Conservation (phyloP, 1,284 basidiomycete species). For the Athelia psychrophila region DNA sequence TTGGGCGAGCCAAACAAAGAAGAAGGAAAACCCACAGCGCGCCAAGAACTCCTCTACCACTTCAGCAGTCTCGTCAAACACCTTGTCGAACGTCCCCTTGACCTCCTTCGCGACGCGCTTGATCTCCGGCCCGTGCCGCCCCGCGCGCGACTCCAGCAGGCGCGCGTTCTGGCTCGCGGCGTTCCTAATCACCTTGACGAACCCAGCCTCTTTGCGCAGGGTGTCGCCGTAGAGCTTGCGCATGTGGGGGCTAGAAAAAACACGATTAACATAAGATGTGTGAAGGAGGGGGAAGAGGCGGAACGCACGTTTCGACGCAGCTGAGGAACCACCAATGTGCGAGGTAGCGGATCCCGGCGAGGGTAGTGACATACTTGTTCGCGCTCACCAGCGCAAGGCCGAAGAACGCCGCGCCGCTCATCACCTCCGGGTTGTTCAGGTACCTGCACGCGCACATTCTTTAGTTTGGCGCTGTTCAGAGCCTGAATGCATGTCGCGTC, state of each 20-base stretch:
- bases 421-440: slow-evolving; percentile 92
- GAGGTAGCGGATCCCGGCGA: slow-evolving; percentile 85
- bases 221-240: slow-evolving; percentile 91
- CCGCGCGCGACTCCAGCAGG: slow-evolving; percentile 64
- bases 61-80: slow-evolving; percentile 88
- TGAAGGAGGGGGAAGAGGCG: slow-evolving; percentile 3
- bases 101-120: slow-evolving; percentile 85
- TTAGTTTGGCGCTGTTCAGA: slow-evolving; percentile 81
- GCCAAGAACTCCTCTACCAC: slow-evolving; percentile 92
- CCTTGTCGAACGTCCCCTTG: slow-evolving; percentile 91
- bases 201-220: slow-evolving; percentile 91
- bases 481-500: no score
- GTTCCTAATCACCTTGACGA: slow-evolving; percentile 94
- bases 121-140: slow-evolving; percentile 72
- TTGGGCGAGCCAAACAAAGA: slow-evolving; percentile 49
- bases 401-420: slow-evolving; percentile 80
- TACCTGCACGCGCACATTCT: slow-evolving; percentile 64
- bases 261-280: background rate
- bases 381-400: slow-evolving; percentile 90
- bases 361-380: slow-evolving; percentile 78
- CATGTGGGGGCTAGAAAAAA: slow-evolving; percentile 85
- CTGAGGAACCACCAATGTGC: slow-evolving; percentile 92
- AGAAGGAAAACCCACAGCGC: slow-evolving; percentile 75
- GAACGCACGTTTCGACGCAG: slow-evolving; percentile 75
- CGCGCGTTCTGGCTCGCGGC: slow-evolving; percentile 82